Evolutionary conservation across 1,284 basidiomycete genomes (phyloP).

Genomic region (Amylostereum areolatum): DNA sequence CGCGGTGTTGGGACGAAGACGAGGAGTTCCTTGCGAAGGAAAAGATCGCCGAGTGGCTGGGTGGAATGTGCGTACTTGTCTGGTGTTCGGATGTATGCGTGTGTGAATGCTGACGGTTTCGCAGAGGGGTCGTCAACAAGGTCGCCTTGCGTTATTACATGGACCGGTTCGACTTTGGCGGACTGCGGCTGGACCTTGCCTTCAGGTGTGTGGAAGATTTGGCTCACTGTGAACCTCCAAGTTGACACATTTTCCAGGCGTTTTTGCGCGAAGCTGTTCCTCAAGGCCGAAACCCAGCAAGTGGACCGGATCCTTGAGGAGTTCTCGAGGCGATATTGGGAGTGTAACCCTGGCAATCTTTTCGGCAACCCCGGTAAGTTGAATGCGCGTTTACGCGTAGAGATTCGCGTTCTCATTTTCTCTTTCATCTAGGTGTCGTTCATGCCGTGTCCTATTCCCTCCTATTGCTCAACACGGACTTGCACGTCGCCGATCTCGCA

Average conservation of each 20-base stretch:
- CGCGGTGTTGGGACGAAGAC: constrained; percentile 85
- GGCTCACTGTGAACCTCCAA: not conserved
- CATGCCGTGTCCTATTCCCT: constrained; percentile 93
- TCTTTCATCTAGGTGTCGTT: constrained; percentile 61
- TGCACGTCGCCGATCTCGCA: constrained; percentile 89
- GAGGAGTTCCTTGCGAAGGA: constrained; percentile 78
- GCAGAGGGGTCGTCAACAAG: constrained; percentile 72
- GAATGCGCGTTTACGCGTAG: constrained; percentile 5
- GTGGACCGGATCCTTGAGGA: constrained; percentile 93
- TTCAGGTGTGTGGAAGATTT: constrained; percentile 59
- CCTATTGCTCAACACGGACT: constrained; percentile 92
- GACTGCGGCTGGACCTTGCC: constrained; percentile 79
- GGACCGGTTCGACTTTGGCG: constrained; percentile 84
- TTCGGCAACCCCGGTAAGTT: constrained; percentile 79
- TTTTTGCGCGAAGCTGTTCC: constrained; percentile 85
- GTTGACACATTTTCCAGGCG: constrained; percentile 40
- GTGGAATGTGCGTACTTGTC: constrained; percentile 65
- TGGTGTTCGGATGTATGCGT: not conserved
- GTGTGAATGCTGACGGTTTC: constrained; percentile 12
- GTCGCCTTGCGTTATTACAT: constrained; percentile 78
- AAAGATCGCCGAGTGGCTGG: constrained; percentile 95
- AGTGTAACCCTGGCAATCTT: constrained; percentile 78
- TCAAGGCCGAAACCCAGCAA: constrained; percentile 97
- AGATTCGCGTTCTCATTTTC: constrained; percentile 4
- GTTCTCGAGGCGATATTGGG: constrained; percentile 86